These are phyloP conservation scores for Pleoardoris graminearum DNA, from an alignment of 2,329 filamentous ascomycete species.

Conservation along the genomic window DNA sequence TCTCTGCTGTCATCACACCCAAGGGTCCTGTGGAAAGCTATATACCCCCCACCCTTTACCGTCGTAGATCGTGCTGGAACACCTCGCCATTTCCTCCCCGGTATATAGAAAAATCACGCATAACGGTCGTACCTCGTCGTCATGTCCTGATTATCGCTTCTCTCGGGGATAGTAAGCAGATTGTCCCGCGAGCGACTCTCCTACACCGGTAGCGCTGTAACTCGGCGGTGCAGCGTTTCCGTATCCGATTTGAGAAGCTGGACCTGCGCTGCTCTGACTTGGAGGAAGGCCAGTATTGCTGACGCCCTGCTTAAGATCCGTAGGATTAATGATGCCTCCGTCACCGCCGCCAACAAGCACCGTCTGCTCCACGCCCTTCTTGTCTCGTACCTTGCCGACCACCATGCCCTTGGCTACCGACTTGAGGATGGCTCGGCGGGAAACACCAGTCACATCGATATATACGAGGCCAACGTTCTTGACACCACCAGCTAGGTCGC, in stretches of 20 bases:
- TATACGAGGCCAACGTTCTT: conserved; percentile 98
- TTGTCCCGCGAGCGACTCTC: conserved; percentile 43
- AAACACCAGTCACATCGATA: conserved; percentile 93
- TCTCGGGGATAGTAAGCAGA: conserved; percentile 40
- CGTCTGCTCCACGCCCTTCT: conserved; percentile 65
- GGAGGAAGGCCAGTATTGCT: conserved; percentile 36
- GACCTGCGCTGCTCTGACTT: conserved; percentile 29
- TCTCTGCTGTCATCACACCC: no score
- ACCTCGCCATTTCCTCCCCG: no score
- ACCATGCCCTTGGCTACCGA: conserved; percentile 95
- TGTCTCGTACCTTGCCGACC: conserved; percentile 76
- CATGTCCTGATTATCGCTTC: conserved; percentile 28
- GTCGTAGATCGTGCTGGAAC: no score
- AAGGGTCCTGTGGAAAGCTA: no score
- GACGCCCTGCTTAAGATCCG: conserved; percentile 37
- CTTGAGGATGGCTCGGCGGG: conserved; percentile 85
- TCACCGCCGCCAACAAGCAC: conserved; percentile 73
- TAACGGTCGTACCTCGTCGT: conserved; percentile 8
- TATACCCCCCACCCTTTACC: no score
- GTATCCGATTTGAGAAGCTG: conserved; percentile 39
- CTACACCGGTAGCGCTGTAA: conserved; percentile 37
- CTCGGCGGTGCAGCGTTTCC: conserved; percentile 42
- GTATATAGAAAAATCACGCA: no score
- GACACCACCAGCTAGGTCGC: conserved; percentile 77
- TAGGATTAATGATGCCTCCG: conserved; percentile 50